A percentile compares a stretch with the other conserved stretches of the same genome.
phyloP scores from a whole-genome alignment of 1,284 basidiomycete genomes.

The Meira miltonrushii region DNA sequence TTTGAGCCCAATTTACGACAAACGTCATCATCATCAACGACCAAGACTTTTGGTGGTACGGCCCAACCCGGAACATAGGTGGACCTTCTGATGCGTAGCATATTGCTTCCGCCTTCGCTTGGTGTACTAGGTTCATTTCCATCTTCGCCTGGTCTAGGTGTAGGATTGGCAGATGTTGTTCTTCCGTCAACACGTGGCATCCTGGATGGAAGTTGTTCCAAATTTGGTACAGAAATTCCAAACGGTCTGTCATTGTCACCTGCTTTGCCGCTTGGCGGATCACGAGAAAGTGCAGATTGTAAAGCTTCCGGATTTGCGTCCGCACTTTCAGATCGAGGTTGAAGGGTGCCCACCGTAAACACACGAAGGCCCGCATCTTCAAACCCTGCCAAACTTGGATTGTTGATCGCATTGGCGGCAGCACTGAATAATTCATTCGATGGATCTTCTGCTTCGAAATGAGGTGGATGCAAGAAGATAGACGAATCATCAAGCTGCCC shows the following conservation, averaged over 20 bases:
- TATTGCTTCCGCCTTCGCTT: conserved; percentile 16
- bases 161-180: conserved; percentile 6
- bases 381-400: conserved; percentile 22
- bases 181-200: conserved; percentile 31
- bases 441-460: conserved; percentile 24
- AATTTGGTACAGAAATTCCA: conserved; percentile 16
- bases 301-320: not conserved
- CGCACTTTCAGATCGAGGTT: conserved; percentile 57
- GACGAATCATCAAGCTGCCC: not conserved
- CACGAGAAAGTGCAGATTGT: not conserved
- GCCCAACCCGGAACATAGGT: conserved; percentile 69
- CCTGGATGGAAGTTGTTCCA: conserved; percentile 19
- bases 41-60: conserved; percentile 61
- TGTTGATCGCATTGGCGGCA: conserved; percentile 18
- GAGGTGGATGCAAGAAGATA: conserved; percentile 30
- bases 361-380: conserved; percentile 66
- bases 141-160: conserved; percentile 9
- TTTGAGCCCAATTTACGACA: conserved; percentile 81
- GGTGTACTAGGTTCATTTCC: conserved; percentile 6
- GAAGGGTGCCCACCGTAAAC: conserved; percentile 72
- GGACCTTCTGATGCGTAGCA: conserved; percentile 50
- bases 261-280: not conserved
- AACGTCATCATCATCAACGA: conserved; percentile 93
- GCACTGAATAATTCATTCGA: conserved; percentile 16
- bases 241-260: conserved; percentile 6